These are phyloP conservation scores for Pyrus hybrid DNA, from an alignment of 331 rosid species.

Conservation along the genomic window DNA sequence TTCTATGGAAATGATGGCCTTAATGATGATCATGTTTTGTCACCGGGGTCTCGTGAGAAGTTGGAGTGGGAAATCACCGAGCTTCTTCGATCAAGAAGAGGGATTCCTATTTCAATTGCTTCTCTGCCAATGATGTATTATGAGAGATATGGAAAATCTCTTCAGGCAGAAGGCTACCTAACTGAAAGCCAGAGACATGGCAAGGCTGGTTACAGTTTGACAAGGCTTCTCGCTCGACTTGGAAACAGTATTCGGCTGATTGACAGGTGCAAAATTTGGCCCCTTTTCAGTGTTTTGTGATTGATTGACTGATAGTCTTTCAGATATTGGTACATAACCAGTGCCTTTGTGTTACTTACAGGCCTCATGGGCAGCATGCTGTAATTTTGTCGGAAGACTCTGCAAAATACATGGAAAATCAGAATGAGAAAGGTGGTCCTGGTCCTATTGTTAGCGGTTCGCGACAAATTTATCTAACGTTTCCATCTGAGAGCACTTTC, in stretches of 20 bases:
- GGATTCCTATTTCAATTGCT: constrained; percentile 77
- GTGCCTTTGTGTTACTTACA: constrained; percentile 22
- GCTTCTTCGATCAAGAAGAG: constrained; percentile 52
- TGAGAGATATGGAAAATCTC: constrained; percentile 60
- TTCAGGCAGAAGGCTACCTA: constrained; percentile 81
- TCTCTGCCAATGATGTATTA: constrained; percentile 65
- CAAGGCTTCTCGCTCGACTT: constrained; percentile 69
- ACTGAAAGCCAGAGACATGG: constrained; percentile 96
- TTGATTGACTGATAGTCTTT: not conserved
- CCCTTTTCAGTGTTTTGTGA: not conserved
- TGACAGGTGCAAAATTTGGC: constrained; percentile 39
- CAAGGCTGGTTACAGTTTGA: constrained; percentile 80
- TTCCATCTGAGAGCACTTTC: constrained; percentile 89
- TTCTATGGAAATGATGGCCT: constrained; percentile 32
- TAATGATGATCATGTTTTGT: constrained; percentile 40
- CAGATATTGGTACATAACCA: not conserved
- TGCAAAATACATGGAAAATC: constrained; percentile 25
- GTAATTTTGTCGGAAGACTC: constrained; percentile 73
- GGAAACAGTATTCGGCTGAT: constrained; percentile 51
- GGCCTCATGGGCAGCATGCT: constrained; percentile 95
- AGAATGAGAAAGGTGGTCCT: constrained; percentile 37
- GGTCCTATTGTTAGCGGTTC: constrained; percentile 62
- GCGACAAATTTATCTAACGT: constrained; percentile 75
- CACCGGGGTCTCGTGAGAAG: constrained; percentile 50
- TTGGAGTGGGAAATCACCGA: constrained; percentile 69